A percentile compares a stretch with the other conserved stretches of the same genome.
These are phyloP conservation scores for Backusella tuberculispora DNA, from an alignment of 192 early-diverging fungal genomes.

Conservation along the genomic window DNA sequence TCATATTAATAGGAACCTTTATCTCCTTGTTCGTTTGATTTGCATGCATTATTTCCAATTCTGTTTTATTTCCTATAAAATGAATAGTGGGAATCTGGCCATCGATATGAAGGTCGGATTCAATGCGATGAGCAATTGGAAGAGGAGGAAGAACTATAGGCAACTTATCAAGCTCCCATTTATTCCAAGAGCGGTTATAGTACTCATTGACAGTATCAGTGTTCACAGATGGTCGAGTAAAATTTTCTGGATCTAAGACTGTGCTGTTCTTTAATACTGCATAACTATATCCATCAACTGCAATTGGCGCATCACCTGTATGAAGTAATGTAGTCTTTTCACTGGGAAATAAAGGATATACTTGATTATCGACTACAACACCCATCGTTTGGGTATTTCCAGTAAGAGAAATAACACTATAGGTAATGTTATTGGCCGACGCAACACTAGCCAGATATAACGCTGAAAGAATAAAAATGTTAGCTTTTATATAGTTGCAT, in stretches of 20 bases:
- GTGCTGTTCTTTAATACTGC: not conserved
- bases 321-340: not conserved
- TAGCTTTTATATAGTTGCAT: not conserved
- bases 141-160: not conserved
- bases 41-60: slow-evolving; percentile 2
- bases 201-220: not conserved
- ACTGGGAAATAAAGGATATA: not conserved
- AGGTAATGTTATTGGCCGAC: not conserved
- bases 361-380: slow-evolving; percentile 4
- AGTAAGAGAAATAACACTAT: slow-evolving; percentile 4
- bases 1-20: slow-evolving; percentile 4
- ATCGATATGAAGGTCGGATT: not conserved
- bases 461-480: not conserved
- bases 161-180: not conserved
- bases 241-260: not conserved
- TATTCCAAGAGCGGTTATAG: slow-evolving; percentile 10
- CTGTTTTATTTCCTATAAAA: not conserved
- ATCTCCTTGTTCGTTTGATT: slow-evolving; percentile 9
- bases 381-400: not conserved
- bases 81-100: slow-evolving; percentile 13
- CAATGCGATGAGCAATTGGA: not conserved
- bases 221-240: not conserved
- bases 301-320: not conserved
- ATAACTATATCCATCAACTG: not conserved
- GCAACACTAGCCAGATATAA: not conserved